These are phyloP conservation scores for Phytopythium litorale DNA, from an alignment of 352 stramenopile species.

Conservation along the genomic window DNA sequence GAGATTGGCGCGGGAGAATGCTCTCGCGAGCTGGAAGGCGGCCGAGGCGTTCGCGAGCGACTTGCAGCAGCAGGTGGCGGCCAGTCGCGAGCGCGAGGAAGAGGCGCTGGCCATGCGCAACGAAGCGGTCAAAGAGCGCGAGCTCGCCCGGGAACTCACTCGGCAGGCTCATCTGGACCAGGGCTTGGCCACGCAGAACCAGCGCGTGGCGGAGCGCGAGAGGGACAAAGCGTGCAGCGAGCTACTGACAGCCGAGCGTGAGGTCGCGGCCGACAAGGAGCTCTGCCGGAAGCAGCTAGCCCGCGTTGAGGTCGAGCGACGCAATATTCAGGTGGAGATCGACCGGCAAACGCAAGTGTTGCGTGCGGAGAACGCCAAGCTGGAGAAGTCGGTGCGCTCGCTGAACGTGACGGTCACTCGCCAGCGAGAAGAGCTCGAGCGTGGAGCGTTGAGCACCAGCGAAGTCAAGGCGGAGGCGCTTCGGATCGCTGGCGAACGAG, in stretches of 20 bases:
- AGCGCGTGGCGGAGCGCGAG: constrained; percentile 36
- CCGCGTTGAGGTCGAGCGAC: constrained; percentile 40
- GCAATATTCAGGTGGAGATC: constrained; percentile 63
- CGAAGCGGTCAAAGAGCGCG: constrained; percentile 42
- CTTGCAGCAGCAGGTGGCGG: constrained; percentile 34
- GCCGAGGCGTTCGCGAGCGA: constrained; percentile 35
- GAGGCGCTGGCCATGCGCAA: constrained; percentile 40
- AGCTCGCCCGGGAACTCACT: constrained; percentile 32
- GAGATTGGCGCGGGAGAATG: constrained; percentile 34
- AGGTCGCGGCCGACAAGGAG: constrained; percentile 38
- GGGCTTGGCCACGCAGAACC: constrained; percentile 39
- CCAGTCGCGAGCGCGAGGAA: constrained; percentile 44
- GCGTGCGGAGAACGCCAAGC: constrained; percentile 28
- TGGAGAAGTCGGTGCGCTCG: constrained; percentile 29
- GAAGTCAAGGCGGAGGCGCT: constrained; percentile 22
- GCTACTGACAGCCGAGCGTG: constrained; percentile 25
- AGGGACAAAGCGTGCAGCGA: constrained; percentile 31
- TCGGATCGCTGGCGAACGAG: constrained; percentile 18
- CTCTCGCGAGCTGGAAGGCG: constrained; percentile 44
- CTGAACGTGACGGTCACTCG: constrained; percentile 14
- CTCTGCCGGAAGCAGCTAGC: constrained; percentile 36
- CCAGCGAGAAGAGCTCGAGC: constrained; percentile 26
- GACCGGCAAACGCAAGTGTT: constrained; percentile 46
- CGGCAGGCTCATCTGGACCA: constrained; percentile 48
- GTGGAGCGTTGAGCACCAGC: constrained; percentile 4